Evolutionary conservation across 305 asterid genomes (phyloP).

Genomic region (Striga hermonthica): DNA sequence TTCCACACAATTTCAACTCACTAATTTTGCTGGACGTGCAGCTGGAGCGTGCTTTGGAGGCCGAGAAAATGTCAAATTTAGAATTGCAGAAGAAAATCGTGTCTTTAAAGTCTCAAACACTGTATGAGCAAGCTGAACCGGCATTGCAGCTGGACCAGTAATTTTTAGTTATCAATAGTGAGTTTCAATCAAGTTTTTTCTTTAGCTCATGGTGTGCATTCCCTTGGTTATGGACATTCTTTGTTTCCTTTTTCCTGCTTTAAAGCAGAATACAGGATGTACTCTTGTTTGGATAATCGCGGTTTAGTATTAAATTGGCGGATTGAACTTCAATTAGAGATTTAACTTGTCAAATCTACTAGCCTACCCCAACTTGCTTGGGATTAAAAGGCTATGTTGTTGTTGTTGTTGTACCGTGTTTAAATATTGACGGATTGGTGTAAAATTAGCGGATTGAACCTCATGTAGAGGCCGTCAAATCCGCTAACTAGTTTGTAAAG

Average conservation of each 20-base stretch:
- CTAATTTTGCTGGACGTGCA: conserved; percentile 35
- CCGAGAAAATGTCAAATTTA: conserved; percentile 64
- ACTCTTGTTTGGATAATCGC: too few relatives aligned
- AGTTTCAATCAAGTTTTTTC: not conserved
- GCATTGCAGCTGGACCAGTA: conserved; percentile 32
- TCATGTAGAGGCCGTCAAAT: too few relatives aligned
- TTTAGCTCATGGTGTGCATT: conserved; percentile 29
- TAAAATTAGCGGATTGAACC: too few relatives aligned
- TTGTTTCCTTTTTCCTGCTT: not conserved
- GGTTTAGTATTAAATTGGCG: too few relatives aligned
- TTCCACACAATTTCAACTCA: conserved; percentile 23
- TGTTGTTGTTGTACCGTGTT: too few relatives aligned
- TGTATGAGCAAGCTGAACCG: conserved; percentile 47
- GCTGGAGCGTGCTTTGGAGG: conserved; percentile 94
- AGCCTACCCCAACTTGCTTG: too few relatives aligned
- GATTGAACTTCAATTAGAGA: too few relatives aligned
- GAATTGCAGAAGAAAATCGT: conserved; percentile 77
- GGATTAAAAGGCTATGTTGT: too few relatives aligned
- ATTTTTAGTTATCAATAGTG: conserved; percentile 12
- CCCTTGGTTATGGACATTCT: conserved; percentile 26
- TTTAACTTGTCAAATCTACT: too few relatives aligned
- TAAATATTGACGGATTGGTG: too few relatives aligned
- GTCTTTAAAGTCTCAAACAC: conserved; percentile 38
- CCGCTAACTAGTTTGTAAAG: too few relatives aligned
- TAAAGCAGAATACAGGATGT: too few relatives aligned